Conservation (phyloP, 306 rosid genomes). For the Crotalaria pallida region DNA sequence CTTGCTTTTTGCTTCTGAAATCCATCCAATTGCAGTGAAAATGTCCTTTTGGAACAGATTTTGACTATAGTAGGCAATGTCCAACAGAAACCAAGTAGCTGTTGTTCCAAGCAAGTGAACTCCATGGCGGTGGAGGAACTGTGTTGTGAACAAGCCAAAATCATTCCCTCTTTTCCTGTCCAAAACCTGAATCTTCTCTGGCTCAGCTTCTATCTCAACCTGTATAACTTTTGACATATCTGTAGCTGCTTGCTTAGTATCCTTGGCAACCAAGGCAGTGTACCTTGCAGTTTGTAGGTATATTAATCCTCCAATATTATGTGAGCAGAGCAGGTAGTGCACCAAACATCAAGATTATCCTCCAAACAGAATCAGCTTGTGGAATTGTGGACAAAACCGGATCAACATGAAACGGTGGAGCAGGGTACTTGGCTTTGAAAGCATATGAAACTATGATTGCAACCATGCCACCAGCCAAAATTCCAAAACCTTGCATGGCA, state of each 20-base stretch:
- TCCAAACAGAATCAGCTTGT: conserved; percentile 74
- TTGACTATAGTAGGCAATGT: conserved; percentile 84
- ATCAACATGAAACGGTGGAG: conserved; percentile 37
- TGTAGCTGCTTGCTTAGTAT: conserved; percentile 59
- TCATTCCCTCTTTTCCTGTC: conserved; percentile 23
- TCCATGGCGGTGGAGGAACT: conserved; percentile 62
- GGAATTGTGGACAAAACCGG: conserved; percentile 50
- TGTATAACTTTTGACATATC: conserved; percentile 77
- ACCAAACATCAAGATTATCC: too few species aligned
- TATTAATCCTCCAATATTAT: conserved; percentile 77
- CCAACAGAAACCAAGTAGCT: conserved; percentile 75
- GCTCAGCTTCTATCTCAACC: conserved; percentile 52
- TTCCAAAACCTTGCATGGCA: conserved; percentile 94
- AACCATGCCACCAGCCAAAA: conserved; percentile 67
- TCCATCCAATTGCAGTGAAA: conserved; percentile 82
- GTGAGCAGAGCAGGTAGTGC: conserved; percentile 72
- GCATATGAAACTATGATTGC: conserved; percentile 59
- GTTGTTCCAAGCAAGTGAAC: conserved; percentile 71
- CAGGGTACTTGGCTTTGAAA: conserved; percentile 44
- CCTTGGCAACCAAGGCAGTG: conserved; percentile 85
- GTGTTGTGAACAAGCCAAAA: conserved; percentile 54
- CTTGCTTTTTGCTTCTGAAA: conserved; percentile 63
- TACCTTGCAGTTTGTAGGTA: conserved; percentile 94
- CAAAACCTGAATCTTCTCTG: conserved; percentile 24
- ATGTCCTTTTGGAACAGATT: conserved; percentile 85